Evolutionary conservation across 371 early-diverging fungal genomes (phyloP), one percentile per base, ranked within the genome.

Genomic region (Blastocladiella emersonii): DNA sequence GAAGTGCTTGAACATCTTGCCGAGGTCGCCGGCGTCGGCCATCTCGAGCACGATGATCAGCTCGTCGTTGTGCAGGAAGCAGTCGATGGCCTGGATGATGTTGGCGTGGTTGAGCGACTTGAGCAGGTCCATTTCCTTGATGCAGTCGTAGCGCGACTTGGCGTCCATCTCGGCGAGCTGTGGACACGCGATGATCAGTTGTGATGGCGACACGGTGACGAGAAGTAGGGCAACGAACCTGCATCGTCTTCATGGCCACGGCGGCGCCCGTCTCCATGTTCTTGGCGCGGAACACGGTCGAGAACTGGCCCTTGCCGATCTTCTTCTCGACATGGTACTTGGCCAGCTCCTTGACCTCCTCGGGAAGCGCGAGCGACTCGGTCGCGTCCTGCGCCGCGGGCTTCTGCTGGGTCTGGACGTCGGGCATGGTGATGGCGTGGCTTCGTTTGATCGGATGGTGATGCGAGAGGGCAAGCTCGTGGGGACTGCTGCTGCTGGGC

Each of bases 51-150:
- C 63, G 17, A 65, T 64, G 21, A 65, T 51, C 45, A 65, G 55
- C 55, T 64, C 65, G 41, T 63, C 34, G 23, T 41, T 6, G 27
- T 65, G 37, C 63, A 65, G 30, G 35, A 64, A 65, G 2, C 66
- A 65, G 7, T 64, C 65, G 30, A 63, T 7, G 6, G 34, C 23
- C 36, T 30, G 51, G 30, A 65, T 63, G 34, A 65, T 63, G 36
- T 65, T 65, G 4, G 65, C 64, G 56, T 65, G 65, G 34, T 65
- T 34, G 35, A 65, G 62, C 7, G 65, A 64, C 65, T 65, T 65
- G 32, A 65, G 51, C 41, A 65, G 43, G 55, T 65, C 65, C n/a
- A 61, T 65, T 34, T 65, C 65, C 39, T 65, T 65, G 65, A 65
- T 65, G 57, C 65, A 65, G 61, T 65, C 65, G 45, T 62, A 35